Conservation (phyloP, 345 rosid genomes). For the Citrus hindsii region DNA sequence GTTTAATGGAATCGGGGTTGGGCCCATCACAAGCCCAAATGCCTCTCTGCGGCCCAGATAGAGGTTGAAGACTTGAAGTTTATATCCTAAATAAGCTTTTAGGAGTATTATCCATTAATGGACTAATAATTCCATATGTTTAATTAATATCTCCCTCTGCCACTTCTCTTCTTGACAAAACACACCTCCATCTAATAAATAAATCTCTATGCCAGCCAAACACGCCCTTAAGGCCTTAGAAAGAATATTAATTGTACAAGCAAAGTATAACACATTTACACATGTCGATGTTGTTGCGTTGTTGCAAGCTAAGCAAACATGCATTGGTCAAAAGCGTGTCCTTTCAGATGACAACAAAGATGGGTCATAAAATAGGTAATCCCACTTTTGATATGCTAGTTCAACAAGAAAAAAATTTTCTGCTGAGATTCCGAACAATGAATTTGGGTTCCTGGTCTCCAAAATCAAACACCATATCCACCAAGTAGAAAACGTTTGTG, state of each 20-base stretch:
- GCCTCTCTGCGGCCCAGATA: not conserved
- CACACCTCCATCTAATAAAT: no score
- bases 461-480: not conserved
- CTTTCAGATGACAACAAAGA: conserved; percentile 10
- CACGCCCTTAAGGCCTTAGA: no score
- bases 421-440: not conserved
- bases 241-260: no score
- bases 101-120: no score
- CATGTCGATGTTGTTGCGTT: not conserved
- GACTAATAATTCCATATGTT: no score
- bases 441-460: not conserved
- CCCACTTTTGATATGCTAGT: not conserved
- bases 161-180: no score
- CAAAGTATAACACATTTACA: no score
- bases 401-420: not conserved
- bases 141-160: no score
- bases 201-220: no score
- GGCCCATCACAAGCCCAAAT: not conserved
- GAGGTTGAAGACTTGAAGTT: not conserved
- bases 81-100: no score
- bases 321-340: conserved; percentile 5
- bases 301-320: conserved; percentile 10
- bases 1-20: not conserved
- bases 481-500: not conserved
- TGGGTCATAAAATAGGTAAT: not conserved